A percentile compares a stretch with the other conserved stretches of the same genome.
Evolutionary conservation across 108 stramenopile species (phyloP).

Genomic region (Aureococcus anophagefferens): DNA sequence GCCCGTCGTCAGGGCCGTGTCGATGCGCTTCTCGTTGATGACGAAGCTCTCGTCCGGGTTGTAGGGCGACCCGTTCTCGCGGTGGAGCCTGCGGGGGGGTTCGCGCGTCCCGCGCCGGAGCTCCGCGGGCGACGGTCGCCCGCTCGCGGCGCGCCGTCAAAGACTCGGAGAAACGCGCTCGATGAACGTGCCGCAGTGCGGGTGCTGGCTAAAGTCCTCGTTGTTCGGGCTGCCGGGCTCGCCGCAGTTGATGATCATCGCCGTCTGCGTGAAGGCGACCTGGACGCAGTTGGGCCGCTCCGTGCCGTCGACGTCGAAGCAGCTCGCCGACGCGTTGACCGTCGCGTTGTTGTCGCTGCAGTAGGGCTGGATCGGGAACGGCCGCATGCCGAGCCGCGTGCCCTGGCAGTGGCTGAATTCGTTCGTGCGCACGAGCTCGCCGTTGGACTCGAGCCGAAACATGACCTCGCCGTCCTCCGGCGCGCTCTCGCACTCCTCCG

Average conservation of each 20-base stretch:
- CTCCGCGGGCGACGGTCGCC: too few relatives aligned
- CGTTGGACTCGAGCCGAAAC: background rate
- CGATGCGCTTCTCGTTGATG: constrained; percentile 26
- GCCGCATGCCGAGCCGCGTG: constrained; percentile 23
- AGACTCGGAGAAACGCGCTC: too few relatives aligned
- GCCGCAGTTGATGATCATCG: constrained; percentile 32
- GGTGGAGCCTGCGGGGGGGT: too few relatives aligned
- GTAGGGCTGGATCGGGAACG: constrained; percentile 22
- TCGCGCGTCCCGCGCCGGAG: too few relatives aligned
- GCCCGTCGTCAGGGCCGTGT: constrained; percentile 20
- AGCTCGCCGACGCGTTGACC: constrained; percentile 37
- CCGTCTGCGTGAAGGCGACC: constrained; percentile 40
- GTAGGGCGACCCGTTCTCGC: constrained; percentile 29
- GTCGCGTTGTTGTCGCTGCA: constrained; percentile 52
- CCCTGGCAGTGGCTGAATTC: constrained; percentile 37
- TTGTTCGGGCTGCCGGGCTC: background rate
- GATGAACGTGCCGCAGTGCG: constrained; percentile 43
- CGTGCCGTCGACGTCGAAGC: constrained; percentile 20
- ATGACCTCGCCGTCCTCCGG: background rate
- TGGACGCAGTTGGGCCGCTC: constrained; percentile 36
- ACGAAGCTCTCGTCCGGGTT: constrained; percentile 32
- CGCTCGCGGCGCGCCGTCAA: too few relatives aligned
- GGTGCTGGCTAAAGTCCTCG: constrained; percentile 28
- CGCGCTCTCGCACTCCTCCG: constrained; percentile 23
- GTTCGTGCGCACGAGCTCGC: constrained; percentile 6